These are phyloP conservation scores for Cladophialophora bantiana DNA, from an alignment of 2,329 filamentous ascomycete genomes.

Conservation along the genomic window DNA sequence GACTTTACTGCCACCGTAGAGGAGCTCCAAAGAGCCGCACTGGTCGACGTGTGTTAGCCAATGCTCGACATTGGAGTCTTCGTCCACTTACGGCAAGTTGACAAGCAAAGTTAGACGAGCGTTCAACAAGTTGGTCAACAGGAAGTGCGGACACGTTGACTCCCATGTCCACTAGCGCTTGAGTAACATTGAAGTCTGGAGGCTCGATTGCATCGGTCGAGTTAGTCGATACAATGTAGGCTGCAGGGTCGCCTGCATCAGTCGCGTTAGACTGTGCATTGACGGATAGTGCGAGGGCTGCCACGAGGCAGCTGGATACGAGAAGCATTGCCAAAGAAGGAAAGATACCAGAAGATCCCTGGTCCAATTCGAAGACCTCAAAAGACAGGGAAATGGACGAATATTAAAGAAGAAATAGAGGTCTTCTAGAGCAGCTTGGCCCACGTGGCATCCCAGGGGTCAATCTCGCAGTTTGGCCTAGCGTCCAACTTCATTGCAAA, in stretches of 20 bases:
- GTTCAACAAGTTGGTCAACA: conserved; percentile 10
- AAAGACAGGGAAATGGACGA: conserved; percentile 10
- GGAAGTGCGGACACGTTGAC: conserved; percentile 15
- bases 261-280: conserved; percentile 7
- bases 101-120: conserved; percentile 27
- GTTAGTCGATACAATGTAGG: conserved; percentile 18
- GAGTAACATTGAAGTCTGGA: conserved; percentile 29
- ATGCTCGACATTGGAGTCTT: neutral
- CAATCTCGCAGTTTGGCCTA: conserved; percentile 16
- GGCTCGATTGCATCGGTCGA: conserved; percentile 23
- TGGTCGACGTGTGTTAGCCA: neutral
- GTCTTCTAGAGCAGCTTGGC: conserved; percentile 1
- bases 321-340: conserved; percentile 12
- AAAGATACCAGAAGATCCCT: conserved; percentile 7
- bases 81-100: conserved; percentile 20
- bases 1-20: conserved; percentile 29
- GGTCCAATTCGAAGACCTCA: neutral
- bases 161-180: conserved; percentile 25
- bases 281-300: neutral
- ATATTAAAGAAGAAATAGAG: neutral
- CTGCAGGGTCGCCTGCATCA: conserved; percentile 19
- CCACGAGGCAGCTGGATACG: conserved; percentile 2
- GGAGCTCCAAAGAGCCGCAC: conserved; percentile 28
- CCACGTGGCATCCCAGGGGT: conserved; percentile 5
- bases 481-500: neutral